Percentiles rank a stretch among this genome's conserved stretches.
phyloP scores from a whole-genome alignment of 768 basidiomycete genomes.

The Chlorophyllum brunneum region DNA sequence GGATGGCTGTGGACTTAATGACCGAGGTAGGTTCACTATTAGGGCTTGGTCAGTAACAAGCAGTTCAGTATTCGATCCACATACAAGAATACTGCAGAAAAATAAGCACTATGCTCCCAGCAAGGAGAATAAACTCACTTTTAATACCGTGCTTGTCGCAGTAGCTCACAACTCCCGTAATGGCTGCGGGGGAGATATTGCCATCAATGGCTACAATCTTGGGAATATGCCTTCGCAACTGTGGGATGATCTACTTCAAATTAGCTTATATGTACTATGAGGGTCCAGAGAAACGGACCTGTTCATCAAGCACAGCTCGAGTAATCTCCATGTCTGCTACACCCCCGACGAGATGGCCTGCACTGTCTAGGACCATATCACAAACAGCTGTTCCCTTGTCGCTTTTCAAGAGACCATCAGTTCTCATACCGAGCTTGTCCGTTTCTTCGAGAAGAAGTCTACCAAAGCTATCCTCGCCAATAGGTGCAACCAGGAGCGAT shows the following conservation, averaged over 20 bases:
- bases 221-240: slow-evolving; percentile 48
- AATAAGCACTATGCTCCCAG: slow-evolving; percentile 9
- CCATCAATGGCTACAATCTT: slow-evolving; percentile 70
- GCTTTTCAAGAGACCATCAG: slow-evolving; percentile 60
- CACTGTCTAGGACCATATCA: slow-evolving; percentile 73
- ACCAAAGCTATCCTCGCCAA: slow-evolving; percentile 80
- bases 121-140: slow-evolving; percentile 38
- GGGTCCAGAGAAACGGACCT: slow-evolving; percentile 21
- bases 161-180: slow-evolving; percentile 48
- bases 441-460: slow-evolving; percentile 58
- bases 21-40: slow-evolving; percentile 89
- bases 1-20: slow-evolving; percentile 68
- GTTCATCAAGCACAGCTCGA: slow-evolving; percentile 42
- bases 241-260: slow-evolving; percentile 43
- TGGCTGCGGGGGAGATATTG: slow-evolving; percentile 56
- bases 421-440: slow-evolving; percentile 65
- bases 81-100: slow-evolving; percentile 68
- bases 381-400: slow-evolving; percentile 71
- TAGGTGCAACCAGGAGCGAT: slow-evolving; percentile 66
- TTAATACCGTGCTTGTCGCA: slow-evolving; percentile 44
- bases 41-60: slow-evolving; percentile 10
- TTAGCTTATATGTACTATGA: not conserved
- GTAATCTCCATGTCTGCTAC: slow-evolving; percentile 89
- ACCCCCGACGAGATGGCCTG: slow-evolving; percentile 75
- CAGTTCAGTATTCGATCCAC: slow-evolving; percentile 19